These are phyloP conservation scores for Trichophyton benhamiae DNA, from an alignment of 2,329 filamentous ascomycete genomes.

Conservation along the genomic window DNA sequence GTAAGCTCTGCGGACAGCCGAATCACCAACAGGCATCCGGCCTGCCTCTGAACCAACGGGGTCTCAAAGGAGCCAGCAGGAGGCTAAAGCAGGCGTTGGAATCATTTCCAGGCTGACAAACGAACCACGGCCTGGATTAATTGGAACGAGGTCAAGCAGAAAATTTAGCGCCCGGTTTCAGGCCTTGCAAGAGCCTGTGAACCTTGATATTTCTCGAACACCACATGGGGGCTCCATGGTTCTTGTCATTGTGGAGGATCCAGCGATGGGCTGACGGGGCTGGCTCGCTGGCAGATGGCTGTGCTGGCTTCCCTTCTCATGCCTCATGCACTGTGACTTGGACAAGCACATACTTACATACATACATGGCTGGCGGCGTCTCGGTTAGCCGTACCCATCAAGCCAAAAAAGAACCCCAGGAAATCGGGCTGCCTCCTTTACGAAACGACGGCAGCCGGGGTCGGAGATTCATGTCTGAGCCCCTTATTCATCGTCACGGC, in stretches of 20 bases:
- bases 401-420: background rate
- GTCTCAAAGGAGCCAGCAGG: background rate
- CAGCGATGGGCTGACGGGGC: background rate
- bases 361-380: background rate
- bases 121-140: background rate
- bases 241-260: background rate
- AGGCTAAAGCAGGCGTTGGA: background rate
- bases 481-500: background rate
- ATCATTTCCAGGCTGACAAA: background rate
- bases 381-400: background rate
- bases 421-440: background rate
- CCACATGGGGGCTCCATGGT: background rate
- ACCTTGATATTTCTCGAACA: background rate
- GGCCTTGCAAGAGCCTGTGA: background rate
- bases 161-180: constrained; percentile 2
- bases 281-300: background rate
- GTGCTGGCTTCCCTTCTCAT: background rate
- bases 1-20: background rate
- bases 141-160: background rate
- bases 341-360: background rate
- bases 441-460: background rate
- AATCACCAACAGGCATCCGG: background rate
- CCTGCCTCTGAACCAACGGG: background rate
- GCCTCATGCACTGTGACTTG: background rate
- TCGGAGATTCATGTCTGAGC: constrained; percentile 1